Evolutionary conservation across 179 eudicot species (phyloP).

Genomic region (Pouteria campechiana): DNA sequence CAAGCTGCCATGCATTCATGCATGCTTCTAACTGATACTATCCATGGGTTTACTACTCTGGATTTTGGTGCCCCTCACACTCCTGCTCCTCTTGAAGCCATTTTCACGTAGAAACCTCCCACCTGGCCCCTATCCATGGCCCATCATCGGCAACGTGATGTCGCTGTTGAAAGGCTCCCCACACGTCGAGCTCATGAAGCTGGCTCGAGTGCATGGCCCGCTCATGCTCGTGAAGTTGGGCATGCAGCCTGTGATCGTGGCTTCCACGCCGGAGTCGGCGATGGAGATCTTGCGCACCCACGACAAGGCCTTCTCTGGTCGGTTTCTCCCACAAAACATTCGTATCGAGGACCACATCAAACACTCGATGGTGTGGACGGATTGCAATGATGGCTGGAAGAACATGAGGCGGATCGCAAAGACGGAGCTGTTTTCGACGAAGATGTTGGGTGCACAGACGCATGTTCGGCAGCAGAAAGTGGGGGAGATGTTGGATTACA

Average conservation of each 20-base stretch:
- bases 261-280: slow-evolving; percentile 5
- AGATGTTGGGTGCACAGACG: too few species aligned
- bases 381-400: too few species aligned
- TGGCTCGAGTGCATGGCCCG: slow-evolving; percentile 12
- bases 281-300: slow-evolving; percentile 5
- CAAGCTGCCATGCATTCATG: too few species aligned
- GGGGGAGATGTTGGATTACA: slow-evolving; percentile 1
- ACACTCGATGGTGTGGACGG: too few species aligned
- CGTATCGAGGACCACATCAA: background rate
- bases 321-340: background rate
- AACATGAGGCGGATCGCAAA: too few species aligned
- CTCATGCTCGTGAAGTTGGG: slow-evolving; percentile 6
- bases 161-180: background rate
- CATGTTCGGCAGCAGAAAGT: too few species aligned
- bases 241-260: slow-evolving; percentile 1
- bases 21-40: too few species aligned
- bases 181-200: slow-evolving; percentile 4
- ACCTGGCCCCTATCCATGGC: slow-evolving; percentile 19
- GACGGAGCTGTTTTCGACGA: too few species aligned
- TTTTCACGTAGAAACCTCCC: too few species aligned
- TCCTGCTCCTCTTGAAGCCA: too few species aligned
- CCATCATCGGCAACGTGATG: slow-evolving; percentile 15
- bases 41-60: too few species aligned
- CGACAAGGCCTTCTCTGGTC: slow-evolving; percentile 5
- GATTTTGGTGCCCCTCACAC: too few species aligned